phyloP scores from a whole-genome alignment of 169 alveolate species.

The Plasmodium cynomolgi region DNA sequence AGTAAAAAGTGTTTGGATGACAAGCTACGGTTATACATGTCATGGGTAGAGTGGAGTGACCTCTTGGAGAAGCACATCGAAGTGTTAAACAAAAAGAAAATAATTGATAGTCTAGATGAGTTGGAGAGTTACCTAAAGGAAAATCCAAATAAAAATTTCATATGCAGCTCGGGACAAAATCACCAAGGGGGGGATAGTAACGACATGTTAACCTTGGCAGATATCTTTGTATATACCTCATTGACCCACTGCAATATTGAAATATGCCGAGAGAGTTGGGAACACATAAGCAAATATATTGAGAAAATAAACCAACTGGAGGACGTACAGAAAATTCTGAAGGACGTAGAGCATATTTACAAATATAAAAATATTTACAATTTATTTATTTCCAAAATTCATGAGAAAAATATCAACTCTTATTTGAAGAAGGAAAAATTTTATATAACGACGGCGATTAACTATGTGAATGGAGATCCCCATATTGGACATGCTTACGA shows the following conservation, averaged over 20 bases:
- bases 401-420: slow-evolving; percentile 32
- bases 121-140: slow-evolving; percentile 42
- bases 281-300: slow-evolving; percentile 24
- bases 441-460: slow-evolving; percentile 94
- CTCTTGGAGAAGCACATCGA: slow-evolving; percentile 36
- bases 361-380: slow-evolving; percentile 51
- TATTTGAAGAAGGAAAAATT: slow-evolving; percentile 73
- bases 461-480: slow-evolving; percentile 94
- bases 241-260: slow-evolving; percentile 30
- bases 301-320: slow-evolving; percentile 41
- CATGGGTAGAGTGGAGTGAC: slow-evolving; percentile 76
- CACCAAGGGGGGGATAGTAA: neutral
- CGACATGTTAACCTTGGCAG: slow-evolving; percentile 23
- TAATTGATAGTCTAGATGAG: slow-evolving; percentile 65
- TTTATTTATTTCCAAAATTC: slow-evolving; percentile 51
- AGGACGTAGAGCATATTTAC: slow-evolving; percentile 24
- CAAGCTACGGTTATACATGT: slow-evolving; percentile 17
- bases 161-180: neutral
- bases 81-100: slow-evolving; percentile 30
- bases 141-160: slow-evolving; percentile 15
- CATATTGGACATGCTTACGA: slow-evolving; percentile 95
- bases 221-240: slow-evolving; percentile 52
- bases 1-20: slow-evolving; percentile 16
- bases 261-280: slow-evolving; percentile 69
- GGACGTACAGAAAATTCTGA: slow-evolving; percentile 43